These are phyloP conservation scores for Choiromyces venosus DNA, from an alignment of 495 filamentous ascomycete genomes.

Conservation along the genomic window DNA sequence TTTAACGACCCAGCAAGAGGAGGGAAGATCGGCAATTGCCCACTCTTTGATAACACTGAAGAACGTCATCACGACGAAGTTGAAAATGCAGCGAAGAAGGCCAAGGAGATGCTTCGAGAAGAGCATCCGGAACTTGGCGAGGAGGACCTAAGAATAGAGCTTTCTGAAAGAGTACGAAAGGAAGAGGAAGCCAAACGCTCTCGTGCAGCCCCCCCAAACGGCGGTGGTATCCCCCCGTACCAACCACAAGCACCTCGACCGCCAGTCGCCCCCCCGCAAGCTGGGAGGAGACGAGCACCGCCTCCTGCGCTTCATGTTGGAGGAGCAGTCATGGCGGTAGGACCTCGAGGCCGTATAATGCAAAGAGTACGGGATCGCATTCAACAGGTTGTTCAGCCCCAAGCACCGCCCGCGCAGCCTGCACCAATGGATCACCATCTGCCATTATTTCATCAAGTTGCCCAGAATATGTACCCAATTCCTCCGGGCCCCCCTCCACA, in stretches of 20 bases:
- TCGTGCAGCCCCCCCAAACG: constrained; percentile 13
- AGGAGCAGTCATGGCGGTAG: neutral
- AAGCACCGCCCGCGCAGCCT: neutral
- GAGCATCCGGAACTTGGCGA: constrained; percentile 58
- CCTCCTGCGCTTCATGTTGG: constrained; percentile 2
- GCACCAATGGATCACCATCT: neutral
- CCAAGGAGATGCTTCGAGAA: constrained; percentile 52
- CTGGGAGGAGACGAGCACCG: neutral
- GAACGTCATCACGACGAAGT: constrained; percentile 62
- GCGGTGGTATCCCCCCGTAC: constrained; percentile 11
- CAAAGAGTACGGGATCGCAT: constrained; percentile 23
- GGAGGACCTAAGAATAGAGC: constrained; percentile 54
- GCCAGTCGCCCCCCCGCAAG: constrained; percentile 2
- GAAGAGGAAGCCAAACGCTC: constrained; percentile 37
- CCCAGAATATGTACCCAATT: neutral
- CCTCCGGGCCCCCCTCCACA: neutral
- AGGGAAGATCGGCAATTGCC: constrained; percentile 54
- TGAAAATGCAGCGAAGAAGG: constrained; percentile 56
- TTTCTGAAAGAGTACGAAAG: constrained; percentile 54
- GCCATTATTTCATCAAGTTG: neutral
- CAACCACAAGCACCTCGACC: neutral
- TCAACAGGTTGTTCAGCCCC: constrained; percentile 11
- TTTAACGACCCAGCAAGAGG: constrained; percentile 50
- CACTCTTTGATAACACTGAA: constrained; percentile 59
- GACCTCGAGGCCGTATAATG: constrained; percentile 1